Base-by-base conservation (phyloP, 2,329 filamentous ascomycete genomes). In the Decorospora gaudefroyi region DNA sequence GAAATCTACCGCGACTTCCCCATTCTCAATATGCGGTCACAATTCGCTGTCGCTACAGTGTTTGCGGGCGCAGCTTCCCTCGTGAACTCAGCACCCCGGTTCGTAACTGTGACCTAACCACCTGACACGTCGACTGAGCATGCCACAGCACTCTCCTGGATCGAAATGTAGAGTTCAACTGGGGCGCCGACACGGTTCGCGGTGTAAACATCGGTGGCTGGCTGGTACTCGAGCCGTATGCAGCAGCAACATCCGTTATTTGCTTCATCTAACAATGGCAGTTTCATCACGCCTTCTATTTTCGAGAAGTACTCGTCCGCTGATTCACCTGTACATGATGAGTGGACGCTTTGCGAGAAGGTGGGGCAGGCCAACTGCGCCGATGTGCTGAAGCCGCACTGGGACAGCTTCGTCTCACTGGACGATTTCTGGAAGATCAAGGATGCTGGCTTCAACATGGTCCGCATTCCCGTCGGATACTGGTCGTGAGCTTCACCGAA, bases 381-480 rank as follows among this genome's bases (percentile, higher is more conserved):
- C 17, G 62, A 70, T 22, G 45, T 72, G 4, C 69, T 80, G 18
- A 73, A 75, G 50, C 66, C 71, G 29, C 77, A 77, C 66, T 83
- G 73, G 76, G 76, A 75, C 49, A 76, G 57, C 49, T 81, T 73
- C 69, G 76, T 76, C 23, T 70, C 69, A 4, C 69, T 73, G 37
- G 53, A 60, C 6, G 80, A 83, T 56, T 80, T 84, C 55, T 63
- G 77, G 59, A 78, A 76, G 55, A 83, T 83, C 53, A 75, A 74
- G 11, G 65, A 73, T 15, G 74, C 78, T 0, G 80, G 80, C 6
- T 78, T 84, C 65, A 83, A 84, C 62, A 65, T 78, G n/a, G 76
- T 84, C 3, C 72, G 80, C 9, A 79, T 84, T 23, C 80, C 80
- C 1, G 71, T 83, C 36, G 79, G 79, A 7, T 83, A 78, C 61